Evolutionary conservation across 805 yeast species (phyloP).

Genomic region (Danielozyma ontarioensis): DNA sequence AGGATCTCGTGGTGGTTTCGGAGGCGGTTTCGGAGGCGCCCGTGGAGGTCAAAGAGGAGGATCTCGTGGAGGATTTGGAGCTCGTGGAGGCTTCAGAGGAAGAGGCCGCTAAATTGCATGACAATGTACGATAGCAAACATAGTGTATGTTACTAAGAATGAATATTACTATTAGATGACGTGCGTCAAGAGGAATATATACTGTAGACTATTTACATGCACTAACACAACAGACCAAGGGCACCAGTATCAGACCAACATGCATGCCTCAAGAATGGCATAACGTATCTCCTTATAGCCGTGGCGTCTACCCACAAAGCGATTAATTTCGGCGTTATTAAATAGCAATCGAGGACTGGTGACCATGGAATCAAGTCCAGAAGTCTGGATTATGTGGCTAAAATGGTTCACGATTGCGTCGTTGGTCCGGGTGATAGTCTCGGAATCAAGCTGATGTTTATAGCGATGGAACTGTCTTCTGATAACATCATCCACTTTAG

Average conservation of each 20-base stretch:
- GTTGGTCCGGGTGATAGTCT: conserved; percentile 16
- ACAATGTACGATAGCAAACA: no score
- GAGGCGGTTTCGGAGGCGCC: conserved; percentile 35
- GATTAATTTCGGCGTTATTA: conserved; percentile 44
- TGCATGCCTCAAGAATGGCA: conserved; percentile 51
- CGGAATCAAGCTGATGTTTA: conserved; percentile 3
- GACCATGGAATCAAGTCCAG: conserved; percentile 29
- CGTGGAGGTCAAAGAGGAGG: conserved; percentile 22
- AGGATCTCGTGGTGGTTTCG: conserved; percentile 35
- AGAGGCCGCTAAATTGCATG: conserved; percentile 17
- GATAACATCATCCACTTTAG: conserved; percentile 63
- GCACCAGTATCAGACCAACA: no score
- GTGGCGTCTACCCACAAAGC: conserved; percentile 30
- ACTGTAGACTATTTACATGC: no score
- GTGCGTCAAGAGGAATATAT: no score
- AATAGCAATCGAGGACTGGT: conserved; percentile 44
- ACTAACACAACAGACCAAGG: no score
- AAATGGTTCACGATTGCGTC: conserved; percentile 20
- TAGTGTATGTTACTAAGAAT: no score
- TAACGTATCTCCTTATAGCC: conserved; percentile 53
- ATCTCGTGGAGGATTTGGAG: conserved; percentile 21
- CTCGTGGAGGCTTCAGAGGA: conserved; percentile 39
- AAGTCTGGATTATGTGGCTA: conserved; percentile 31
- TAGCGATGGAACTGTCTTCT: conserved; percentile 17
- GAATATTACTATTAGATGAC: no score